Conservation (phyloP, 2,329 filamentous ascomycete genomes). For the Conoideocrella luteorostrata region DNA sequence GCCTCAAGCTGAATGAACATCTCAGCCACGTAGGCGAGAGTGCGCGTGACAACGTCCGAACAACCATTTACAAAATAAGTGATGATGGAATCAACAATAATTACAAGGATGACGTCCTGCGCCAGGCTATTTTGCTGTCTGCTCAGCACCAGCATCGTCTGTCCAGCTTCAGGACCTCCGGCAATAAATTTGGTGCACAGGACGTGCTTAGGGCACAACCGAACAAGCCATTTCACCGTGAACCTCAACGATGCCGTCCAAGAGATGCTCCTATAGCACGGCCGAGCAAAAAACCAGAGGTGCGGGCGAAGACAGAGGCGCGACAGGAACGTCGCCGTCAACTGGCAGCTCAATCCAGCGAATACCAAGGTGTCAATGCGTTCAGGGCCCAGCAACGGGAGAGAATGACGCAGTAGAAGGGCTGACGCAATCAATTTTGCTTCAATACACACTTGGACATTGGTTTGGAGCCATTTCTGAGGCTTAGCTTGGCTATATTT, state of each 20-base stretch:
- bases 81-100: constrained; percentile 6
- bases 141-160: constrained; percentile 17
- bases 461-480: too few relatives aligned
- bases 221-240: too few relatives aligned
- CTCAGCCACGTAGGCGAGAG: constrained; percentile 8
- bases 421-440: too few relatives aligned
- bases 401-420: not conserved
- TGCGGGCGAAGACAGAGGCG: constrained; percentile 5
- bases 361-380: constrained; percentile 21
- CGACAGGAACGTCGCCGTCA: constrained; percentile 6
- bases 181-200: too few relatives aligned
- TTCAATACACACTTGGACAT: too few relatives aligned
- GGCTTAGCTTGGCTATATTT: too few relatives aligned
- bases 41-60: constrained; percentile 10
- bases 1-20: constrained; percentile 12
- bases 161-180: constrained; percentile 12
- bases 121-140: constrained; percentile 21
- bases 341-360: constrained; percentile 6
- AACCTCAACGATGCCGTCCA: too few relatives aligned
- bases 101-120: constrained; percentile 22
- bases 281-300: not conserved
- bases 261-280: not conserved
- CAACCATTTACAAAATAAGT: constrained; percentile 12
- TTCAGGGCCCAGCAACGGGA: constrained; percentile 14
- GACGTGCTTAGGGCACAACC: too few relatives aligned